Base-by-base conservation (phyloP, 371 early-diverging fungal genomes). In the Polyrhizophydium stewartii region DNA sequence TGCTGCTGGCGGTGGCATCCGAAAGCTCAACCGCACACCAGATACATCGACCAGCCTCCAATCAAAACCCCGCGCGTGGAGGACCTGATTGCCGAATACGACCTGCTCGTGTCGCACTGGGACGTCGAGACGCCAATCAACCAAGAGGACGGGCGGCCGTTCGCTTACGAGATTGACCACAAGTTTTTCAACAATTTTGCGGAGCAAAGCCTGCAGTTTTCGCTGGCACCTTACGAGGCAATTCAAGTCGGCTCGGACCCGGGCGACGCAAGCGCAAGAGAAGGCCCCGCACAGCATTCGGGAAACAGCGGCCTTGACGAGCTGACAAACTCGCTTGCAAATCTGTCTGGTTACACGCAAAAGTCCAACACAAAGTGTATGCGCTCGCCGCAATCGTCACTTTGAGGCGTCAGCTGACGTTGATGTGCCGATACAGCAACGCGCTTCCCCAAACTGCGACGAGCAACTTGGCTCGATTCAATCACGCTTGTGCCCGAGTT, bases 91-190 rank as follows among this genome's bases (percentile, higher is more conserved):
- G 71, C 69, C 13, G 81, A 80, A 49, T 83, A 74, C 50, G 79
- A 83, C 46, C 58, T 70, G 13, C 64, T 77, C 2, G 68, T 71
- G 12, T 60, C 72, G 9, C 69, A 71, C 56, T 78, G 62, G 59
- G 33, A 25, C 0, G 50, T 81, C 43, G 75, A 77, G 22, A 75
- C 76, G 10, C 65, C 65, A 6, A 81, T 83, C 24, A 35, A 59
- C 19, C 60, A 64, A 32, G 81, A 83, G 60, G 83, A 83, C 64
- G 83, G 81, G 3, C 63, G 81, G 21, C 75, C 83, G 12, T 78
- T 83, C 63, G 72, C 73, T 3, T 81, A 74, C 40, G 81, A 78
- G 47, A 62, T 73, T 2, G 81, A 79, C 40, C 55, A 51, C 49
- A 49, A 65, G 51, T 78, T 79, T 57, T 41, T 61, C 0, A 56